phyloP scores from a whole-genome alignment of 1,284 basidiomycete species.

The Malassezia globosa region DNA sequence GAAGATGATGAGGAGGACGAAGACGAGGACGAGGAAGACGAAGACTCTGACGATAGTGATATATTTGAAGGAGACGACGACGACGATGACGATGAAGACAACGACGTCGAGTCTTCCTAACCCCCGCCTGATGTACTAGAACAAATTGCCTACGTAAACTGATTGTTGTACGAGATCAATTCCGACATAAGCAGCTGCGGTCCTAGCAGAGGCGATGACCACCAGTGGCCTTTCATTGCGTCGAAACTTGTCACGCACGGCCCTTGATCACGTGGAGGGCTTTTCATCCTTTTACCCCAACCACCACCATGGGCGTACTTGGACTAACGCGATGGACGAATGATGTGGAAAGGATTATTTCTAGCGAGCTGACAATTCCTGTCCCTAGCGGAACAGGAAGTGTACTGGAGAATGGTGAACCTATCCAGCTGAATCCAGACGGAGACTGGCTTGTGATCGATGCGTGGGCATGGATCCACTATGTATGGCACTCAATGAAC shows the following conservation, averaged over 20 bases:
- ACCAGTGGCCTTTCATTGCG: too few species aligned
- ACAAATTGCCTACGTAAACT: too few species aligned
- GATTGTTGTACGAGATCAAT: too few species aligned
- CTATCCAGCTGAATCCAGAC: slow-evolving; percentile 7
- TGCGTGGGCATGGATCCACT: slow-evolving; percentile 19
- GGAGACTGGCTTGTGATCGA: slow-evolving; percentile 18
- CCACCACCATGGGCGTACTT: slow-evolving; percentile 16
- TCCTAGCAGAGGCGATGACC: too few species aligned
- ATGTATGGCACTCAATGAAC: slow-evolving; percentile 20
- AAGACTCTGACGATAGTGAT: not conserved
- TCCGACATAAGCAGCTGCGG: too few species aligned
- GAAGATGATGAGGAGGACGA: slow-evolving; percentile 5
- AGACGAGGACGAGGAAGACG: not conserved
- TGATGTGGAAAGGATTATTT: slow-evolving; percentile 14
- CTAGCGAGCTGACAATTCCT: slow-evolving; percentile 14
- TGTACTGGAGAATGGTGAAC: slow-evolving; percentile 12
- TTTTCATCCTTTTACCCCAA: not conserved
- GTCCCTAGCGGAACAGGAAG: slow-evolving; percentile 4
- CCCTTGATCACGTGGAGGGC: slow-evolving; percentile 9
- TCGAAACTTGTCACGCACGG: slow-evolving; percentile 5
- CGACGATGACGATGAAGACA: slow-evolving; percentile 2
- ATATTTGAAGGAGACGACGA: slow-evolving; percentile 7
- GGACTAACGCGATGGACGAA: slow-evolving; percentile 18
- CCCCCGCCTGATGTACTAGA: too few species aligned
- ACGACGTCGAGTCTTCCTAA: not conserved